These are phyloP conservation scores for Bolboschoenoplectus hybrid DNA, from an alignment of 202 grass and related monocot genomes.

Conservation along the genomic window DNA sequence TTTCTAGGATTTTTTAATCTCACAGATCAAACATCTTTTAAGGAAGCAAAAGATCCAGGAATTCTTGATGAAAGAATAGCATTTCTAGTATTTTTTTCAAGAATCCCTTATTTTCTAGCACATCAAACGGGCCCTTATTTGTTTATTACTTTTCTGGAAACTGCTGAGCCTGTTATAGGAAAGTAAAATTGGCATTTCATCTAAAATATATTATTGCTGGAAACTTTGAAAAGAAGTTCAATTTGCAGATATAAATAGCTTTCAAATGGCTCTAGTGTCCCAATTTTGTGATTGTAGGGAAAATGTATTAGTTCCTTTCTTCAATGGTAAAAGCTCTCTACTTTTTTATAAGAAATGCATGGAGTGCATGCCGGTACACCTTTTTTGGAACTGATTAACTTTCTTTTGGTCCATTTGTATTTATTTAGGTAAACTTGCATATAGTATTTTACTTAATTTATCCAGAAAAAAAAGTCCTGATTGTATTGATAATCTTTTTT, in stretches of 20 bases:
- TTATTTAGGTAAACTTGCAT: neutral
- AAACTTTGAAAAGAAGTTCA: neutral
- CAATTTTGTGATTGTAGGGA: neutral
- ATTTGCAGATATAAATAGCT: neutral
- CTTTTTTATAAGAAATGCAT: conserved; percentile 3
- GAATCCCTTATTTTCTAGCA: too few species aligned
- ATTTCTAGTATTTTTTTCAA: too few species aligned
- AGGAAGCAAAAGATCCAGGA: too few species aligned
- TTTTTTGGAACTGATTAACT: neutral
- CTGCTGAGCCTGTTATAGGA: neutral
- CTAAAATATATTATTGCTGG: neutral
- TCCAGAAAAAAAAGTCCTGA: neutral
- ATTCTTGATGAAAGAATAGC: too few species aligned
- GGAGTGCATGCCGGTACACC: neutral
- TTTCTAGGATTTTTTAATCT: too few species aligned
- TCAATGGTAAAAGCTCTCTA: neutral
- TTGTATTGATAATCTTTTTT: neutral
- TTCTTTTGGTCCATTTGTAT: neutral
- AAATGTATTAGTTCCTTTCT: neutral
- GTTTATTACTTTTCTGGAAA: neutral
- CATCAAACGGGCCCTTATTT: too few species aligned
- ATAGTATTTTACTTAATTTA: neutral
- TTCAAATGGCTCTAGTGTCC: neutral
- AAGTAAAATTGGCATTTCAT: neutral
- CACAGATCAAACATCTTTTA: too few species aligned